phyloP scores from a whole-genome alignment of 1,284 basidiomycete genomes.

The Xanthoconium separans region DNA sequence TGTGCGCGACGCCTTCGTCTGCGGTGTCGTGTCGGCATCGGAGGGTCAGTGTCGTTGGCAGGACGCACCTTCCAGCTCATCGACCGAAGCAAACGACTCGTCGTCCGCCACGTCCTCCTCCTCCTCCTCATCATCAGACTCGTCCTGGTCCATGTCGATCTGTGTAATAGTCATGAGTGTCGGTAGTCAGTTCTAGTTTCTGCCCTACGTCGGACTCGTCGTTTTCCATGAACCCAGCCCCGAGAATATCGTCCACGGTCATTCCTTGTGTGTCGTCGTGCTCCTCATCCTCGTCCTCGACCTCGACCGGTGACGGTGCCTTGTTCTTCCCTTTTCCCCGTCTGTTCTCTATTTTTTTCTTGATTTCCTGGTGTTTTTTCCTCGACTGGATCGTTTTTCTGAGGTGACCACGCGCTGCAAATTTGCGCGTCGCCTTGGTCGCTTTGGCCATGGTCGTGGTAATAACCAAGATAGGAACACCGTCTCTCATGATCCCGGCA shows the following conservation, averaged over 20 bases:
- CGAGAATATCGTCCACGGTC: slow-evolving; percentile 83
- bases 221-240: slow-evolving; percentile 70
- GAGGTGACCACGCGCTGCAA: slow-evolving; percentile 83
- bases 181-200: neutral
- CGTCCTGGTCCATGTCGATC: slow-evolving; percentile 44
- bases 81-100: slow-evolving; percentile 73
- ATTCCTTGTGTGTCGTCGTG: slow-evolving; percentile 34
- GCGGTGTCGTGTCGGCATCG: slow-evolving; percentile 9
- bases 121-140: slow-evolving; percentile 41
- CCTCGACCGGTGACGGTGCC: slow-evolving; percentile 35
- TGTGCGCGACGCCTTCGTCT: slow-evolving; percentile 74
- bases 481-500: slow-evolving; percentile 26
- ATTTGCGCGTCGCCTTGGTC: slow-evolving; percentile 73
- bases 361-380: slow-evolving; percentile 72
- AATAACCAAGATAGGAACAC: slow-evolving; percentile 14
- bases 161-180: slow-evolving; percentile 16
- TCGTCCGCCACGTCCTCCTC: slow-evolving; percentile 59
- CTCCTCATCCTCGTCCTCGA: slow-evolving; percentile 36
- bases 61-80: slow-evolving; percentile 66
- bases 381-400: slow-evolving; percentile 82
- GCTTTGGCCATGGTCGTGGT: slow-evolving; percentile 53
- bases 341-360: slow-evolving; percentile 67
- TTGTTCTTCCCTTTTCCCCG: slow-evolving; percentile 49
- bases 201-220: slow-evolving; percentile 47
- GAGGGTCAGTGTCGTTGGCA: neutral